Conservation (phyloP, 1,139 yeast species). For the Lodderomyces margitis region DNA sequence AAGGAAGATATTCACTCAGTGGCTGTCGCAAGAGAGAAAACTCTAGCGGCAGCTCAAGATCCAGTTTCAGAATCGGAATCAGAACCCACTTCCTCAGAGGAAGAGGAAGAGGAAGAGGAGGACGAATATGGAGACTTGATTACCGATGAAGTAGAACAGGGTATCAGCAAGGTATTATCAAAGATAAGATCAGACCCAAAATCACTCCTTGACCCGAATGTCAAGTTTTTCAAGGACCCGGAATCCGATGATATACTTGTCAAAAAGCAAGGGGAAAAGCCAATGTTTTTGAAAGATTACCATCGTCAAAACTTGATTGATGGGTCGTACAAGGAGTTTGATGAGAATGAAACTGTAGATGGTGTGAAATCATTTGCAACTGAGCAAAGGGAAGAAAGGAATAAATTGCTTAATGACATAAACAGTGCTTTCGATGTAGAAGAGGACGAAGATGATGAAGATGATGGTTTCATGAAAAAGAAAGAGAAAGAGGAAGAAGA, state of each 20-base stretch:
- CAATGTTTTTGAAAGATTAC: conserved; percentile 86
- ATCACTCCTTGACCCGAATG: conserved; percentile 62
- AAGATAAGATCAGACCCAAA: conserved; percentile 68
- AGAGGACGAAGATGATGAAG: conserved; percentile 41
- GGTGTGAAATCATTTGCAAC: conserved; percentile 68
- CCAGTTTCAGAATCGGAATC: conserved; percentile 2
- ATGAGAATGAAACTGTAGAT: conserved; percentile 46
- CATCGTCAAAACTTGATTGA: conserved; percentile 78
- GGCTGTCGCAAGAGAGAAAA: conserved; percentile 13
- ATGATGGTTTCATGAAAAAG: conserved; percentile 53
- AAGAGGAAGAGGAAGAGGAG: conserved; percentile 61
- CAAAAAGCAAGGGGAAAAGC: conserved; percentile 55
- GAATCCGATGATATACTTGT: conserved; percentile 32
- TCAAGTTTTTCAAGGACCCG: conserved; percentile 69
- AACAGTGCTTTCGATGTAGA: conserved; percentile 59
- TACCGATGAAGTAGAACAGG: conserved; percentile 82
- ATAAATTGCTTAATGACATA: conserved; percentile 70
- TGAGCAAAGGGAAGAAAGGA: conserved; percentile 75
- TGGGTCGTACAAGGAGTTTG: conserved; percentile 57
- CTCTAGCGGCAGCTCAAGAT: conserved; percentile 12
- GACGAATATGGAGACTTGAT: conserved; percentile 89
- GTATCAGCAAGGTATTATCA: conserved; percentile 67
- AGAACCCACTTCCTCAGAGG: conserved; percentile 1
- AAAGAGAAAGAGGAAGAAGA: conserved; percentile 29
- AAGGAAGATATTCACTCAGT: neutral